Evolutionary conservation across 768 basidiomycete genomes (phyloP), one percentile per base, ranked within the genome.

Genomic region (Mycena galopus): DNA sequence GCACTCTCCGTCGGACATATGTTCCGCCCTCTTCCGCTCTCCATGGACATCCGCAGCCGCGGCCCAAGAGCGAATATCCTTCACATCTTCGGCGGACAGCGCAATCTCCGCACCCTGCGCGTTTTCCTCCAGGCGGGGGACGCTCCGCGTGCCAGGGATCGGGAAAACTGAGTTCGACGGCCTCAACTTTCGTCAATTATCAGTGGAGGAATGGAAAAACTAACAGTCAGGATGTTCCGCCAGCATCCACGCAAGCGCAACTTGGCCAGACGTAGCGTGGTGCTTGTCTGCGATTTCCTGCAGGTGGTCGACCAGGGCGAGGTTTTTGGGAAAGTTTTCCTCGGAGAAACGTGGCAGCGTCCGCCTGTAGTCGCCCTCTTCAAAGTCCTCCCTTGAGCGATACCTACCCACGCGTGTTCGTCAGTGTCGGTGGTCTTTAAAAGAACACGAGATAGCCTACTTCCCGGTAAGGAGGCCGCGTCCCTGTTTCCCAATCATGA

Each of bases 251-350:
- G 78, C 79, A 0, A 79, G 63, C 19, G 75, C 60, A 32, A 78
- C 69, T 32, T 78, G 85, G 4, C 81, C 82, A 1, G 82, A 74
- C 16, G 84, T 83, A 14, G 80, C 82, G 27, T 72, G 33, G 73
- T 84, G 70, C 51, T 76, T 78, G 33, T 76, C 71, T 9, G 79
- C 83, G 33, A 85, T 79, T 21, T 62, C 33, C 67, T 79, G 78
- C 19, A 85, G 67, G 35, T 78, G 77, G 8, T 85, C 82, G 10
- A 74, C 82, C 8, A 87, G 58, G 33, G 80, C 81, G 37, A 86
- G 77, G 63, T 87, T 83, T 65, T 82, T 85, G 0, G 84, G 83
- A 76, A 88, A 88, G 76, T 87, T 88, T 69, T 85, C 85, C 58
- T 78, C 75, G 14, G 79, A 80, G 67, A 79, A 80, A 50, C 78